Base-by-base conservation (phyloP, 1,284 basidiomycete species). In the Gomphus bonarii region DNA sequence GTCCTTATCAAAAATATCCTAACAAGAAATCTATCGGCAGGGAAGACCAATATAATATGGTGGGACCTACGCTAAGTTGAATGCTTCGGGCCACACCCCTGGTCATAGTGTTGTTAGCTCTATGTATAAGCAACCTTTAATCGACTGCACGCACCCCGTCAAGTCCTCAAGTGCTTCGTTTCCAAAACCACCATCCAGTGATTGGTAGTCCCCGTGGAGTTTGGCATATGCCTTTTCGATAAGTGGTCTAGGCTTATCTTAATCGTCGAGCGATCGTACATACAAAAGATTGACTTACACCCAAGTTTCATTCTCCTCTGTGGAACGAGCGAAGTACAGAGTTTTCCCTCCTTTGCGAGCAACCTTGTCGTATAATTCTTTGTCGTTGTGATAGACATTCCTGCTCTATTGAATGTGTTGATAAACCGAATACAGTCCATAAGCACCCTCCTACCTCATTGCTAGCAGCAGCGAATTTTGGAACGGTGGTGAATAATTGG, bases 191-290 rank as follows among this genome's bases (percentile, higher is more conserved):
- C 72, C 73, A 11, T 62, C 57, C 28, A 78, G 59, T 0, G 74
- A 66, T 3, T 65, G 63, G 61, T 75, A 79, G 60, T 75, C 73
- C 1, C 77, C 77, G 62, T 78, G 75, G 2, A 79, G 61, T 61
- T 79, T 79, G 0, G 79, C 79, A 60, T 73, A 81, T 3, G 79
- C 78, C 63, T 81, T 80, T 63, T 80, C 79, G n/a, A 79, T 70
- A 14, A 80, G 65, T 1, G 78, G 75, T 31, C 63, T 64, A 8
- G 25, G 25, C 25, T 28, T 28, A 28, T 28, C 25, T 28, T 28
- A 28, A 11, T 10, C 1, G 14, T 28, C 3, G 22, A n/a, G 6
- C 6, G 11, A 5, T n/a, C 10, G 3, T 20, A 18, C 10, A 9
- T 6, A 10, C 31, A 47, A 50, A 11, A 9, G 25, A 28, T 3